Base-by-base conservation (phyloP, 2,329 filamentous ascomycete genomes). In the Fusarium haematococcum region DNA sequence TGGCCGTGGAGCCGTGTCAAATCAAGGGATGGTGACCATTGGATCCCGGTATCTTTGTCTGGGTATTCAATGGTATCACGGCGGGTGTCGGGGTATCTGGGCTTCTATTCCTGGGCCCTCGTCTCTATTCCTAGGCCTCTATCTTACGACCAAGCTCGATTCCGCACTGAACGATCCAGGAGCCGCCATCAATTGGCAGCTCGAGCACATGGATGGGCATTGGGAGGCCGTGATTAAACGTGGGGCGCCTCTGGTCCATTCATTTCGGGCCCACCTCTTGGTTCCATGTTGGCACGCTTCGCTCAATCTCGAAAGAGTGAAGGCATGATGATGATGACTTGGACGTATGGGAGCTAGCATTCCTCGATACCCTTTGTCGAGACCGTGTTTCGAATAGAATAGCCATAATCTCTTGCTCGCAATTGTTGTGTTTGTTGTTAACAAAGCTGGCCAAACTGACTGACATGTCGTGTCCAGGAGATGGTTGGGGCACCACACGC, bases 201-300 rank as follows among this genome's bases (percentile, higher is more conserved):
- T 67, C 41, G 68, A 37, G 60, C 69, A 30, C 59, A 33, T 68
- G 60, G 59, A 63, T 65, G 60, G 39, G 48, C 58, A 59, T 62
- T 64, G 70, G 69, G 59, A 63, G 63, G 59, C 71, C 73, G 66
- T 73, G 76, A 77, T 78, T 73, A 70, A 68, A 48, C 74, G 76
- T 78, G 76, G 75, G 74, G 75, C 76, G 43, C 52, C 63, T 64
- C 65, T 67, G 67, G 35, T 78, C 75, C 76, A 75, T 69, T 78
- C 77, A 78, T 78, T 76, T 78, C 57, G 61, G 61, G 57, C 57
- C 70, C 70, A 67, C 52, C 63, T 59, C 62, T 54, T 39, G 14
- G 54, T 37, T 58, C 23, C 54, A 58, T 59, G 56, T 27, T 62
- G 30, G 54, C 54, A 67, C 62, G 63, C 54, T 37, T 33, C 30